Evolutionary conservation across 176 grass and related monocot genomes (phyloP), one percentile per base, ranked within the genome.

Genomic region (Cenchrus americanus): DNA sequence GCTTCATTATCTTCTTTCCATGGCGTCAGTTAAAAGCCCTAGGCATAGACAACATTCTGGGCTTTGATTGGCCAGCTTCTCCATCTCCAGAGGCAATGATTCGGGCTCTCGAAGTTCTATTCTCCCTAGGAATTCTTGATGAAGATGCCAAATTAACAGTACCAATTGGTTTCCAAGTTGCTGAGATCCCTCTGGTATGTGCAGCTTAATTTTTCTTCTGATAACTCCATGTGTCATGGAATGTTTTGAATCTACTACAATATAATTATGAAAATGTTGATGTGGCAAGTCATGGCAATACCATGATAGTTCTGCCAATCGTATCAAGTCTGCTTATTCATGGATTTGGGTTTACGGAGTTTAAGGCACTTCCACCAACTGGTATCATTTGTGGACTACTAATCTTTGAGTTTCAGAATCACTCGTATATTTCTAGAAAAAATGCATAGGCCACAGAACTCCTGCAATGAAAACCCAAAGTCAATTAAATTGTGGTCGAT

Each of bases 41-140:
- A 67, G 96, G 96, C 46, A 92, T 98, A 93, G 96, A 98, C 77
- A 98, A 98, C 80, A 95, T 98, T 88, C 75, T 98, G 75, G 92
- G 96, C 15, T 98, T 98, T 84, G 93, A 98, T 95, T 98, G 96
- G 96, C 88, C 94, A 81, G 87, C 96, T 86, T 93, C 96, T 90
- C 96, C 96, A 86, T 90, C 96, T 72, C 84, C 90, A 63, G 96
- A 95, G 75, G 90, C 96, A 88, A 95, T 95, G 92, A 84, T 93
- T 41, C 90, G 96, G 21, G 96, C 89, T 82, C 88, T 98, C 18
- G 96, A 98, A 87, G 83, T 98, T 88, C 81, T 98, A 26, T 98
- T 91, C 81, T 98, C 91, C 61, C 80, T 98, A 23, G 90, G 90
- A 66, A 98, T 98, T 80, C 82, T 98, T 55, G 91, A 98, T 87